These are phyloP conservation scores for Blastobotrys capitulatus DNA, from an alignment of 1,139 yeast species.

Conservation along the genomic window DNA sequence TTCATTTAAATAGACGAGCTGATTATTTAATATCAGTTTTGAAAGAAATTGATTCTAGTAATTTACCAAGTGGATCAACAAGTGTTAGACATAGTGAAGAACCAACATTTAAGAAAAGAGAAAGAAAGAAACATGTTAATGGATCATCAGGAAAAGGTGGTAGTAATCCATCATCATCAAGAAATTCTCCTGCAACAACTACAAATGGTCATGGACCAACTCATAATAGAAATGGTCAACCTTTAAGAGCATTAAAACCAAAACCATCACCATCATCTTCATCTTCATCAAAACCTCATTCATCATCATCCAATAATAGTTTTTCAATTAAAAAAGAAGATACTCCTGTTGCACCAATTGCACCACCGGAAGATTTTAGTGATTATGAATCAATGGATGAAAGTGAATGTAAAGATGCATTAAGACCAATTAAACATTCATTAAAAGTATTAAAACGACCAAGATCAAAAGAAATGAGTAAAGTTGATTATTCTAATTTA, in stretches of 20 bases:
- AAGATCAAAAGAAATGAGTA: conserved; percentile 64
- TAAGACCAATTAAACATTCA: conserved; percentile 72
- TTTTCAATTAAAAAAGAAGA: conserved; percentile 26
- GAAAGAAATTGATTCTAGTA: conserved; percentile 47
- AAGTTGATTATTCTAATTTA: conserved; percentile 76
- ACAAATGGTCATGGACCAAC: too few relatives aligned
- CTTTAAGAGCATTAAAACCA: conserved; percentile 5
- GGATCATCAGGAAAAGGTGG: background rate
- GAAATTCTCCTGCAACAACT: background rate
- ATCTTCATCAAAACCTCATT: too few relatives aligned
- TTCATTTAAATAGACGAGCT: conserved; percentile 88
- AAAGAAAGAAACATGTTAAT: background rate
- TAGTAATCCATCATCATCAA: background rate
- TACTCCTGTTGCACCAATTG: too few relatives aligned
- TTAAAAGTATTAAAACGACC: conserved; percentile 73
- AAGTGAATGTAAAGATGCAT: conserved; percentile 52
- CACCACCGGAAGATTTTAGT: conserved; percentile 43
- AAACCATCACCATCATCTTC: background rate
- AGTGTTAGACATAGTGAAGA: conserved; percentile 14
- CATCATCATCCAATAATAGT: background rate
- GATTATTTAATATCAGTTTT: conserved; percentile 76
- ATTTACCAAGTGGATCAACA: conserved; percentile 15
- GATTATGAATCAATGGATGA: conserved; percentile 86
- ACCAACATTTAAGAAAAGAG: background rate
- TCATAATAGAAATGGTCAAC: background rate